A percentile compares a stretch with the other conserved stretches of the same genome.
phyloP scores from a whole-genome alignment of 345 rosid genomes.

The Pistacia vera region DNA sequence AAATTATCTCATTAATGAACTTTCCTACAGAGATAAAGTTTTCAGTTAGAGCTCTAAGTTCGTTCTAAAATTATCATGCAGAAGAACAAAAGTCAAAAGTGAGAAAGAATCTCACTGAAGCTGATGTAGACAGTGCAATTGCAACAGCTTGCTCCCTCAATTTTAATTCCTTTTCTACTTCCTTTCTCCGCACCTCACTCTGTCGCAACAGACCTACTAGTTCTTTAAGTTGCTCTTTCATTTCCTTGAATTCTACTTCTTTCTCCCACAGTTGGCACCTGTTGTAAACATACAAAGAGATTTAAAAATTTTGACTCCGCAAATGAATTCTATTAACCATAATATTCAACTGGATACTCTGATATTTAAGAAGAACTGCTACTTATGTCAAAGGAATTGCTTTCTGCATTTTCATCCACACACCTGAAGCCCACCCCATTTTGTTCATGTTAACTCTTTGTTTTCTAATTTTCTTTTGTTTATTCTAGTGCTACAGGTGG shows the following conservation, averaged over 20 bases:
- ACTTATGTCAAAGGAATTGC: too few relatives aligned
- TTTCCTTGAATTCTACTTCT: constrained; percentile 85
- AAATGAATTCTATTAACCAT: constrained; percentile 6
- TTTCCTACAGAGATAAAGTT: neutral
- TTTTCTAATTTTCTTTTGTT: too few relatives aligned
- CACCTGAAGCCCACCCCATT: too few relatives aligned
- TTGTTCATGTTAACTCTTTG: too few relatives aligned
- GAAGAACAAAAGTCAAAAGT: neutral
- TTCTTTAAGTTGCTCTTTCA: constrained; percentile 93
- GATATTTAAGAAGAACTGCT: too few relatives aligned
- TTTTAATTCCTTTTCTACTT: constrained; percentile 82
- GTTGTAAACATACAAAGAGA: constrained; percentile 23
- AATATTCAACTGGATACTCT: too few relatives aligned
- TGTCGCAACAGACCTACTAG: constrained; percentile 71
- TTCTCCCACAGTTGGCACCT: constrained; percentile 97
- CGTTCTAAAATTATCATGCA: constrained; percentile 11
- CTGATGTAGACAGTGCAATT: constrained; percentile 60
- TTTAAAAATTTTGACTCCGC: constrained; percentile 7
- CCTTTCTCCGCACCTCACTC: constrained; percentile 79
- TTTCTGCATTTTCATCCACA: too few relatives aligned
- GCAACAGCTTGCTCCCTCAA: constrained; percentile 75
- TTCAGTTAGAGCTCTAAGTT: constrained; percentile 1
- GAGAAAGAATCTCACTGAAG: constrained; percentile 46
- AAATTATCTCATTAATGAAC: neutral
- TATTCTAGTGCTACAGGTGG: too few relatives aligned